phyloP scores from a whole-genome alignment of 1,284 basidiomycete species.

The Ganoderma boninense region DNA sequence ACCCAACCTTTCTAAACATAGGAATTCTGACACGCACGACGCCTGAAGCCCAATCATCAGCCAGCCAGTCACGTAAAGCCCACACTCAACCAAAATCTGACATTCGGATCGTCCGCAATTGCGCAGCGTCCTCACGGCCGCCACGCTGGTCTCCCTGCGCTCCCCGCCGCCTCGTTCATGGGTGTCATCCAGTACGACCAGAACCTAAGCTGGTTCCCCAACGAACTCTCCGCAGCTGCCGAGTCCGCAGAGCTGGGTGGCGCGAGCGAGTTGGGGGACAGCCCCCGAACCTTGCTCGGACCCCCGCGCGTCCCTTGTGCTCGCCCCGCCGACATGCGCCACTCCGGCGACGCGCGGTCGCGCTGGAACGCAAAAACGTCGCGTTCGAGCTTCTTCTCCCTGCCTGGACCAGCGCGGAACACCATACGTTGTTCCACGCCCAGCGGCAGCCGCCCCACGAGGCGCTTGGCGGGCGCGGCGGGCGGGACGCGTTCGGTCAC shows the following conservation, averaged over 20 bases:
- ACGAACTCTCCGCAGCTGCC: neutral
- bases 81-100: neutral
- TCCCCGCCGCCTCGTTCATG: slow-evolving; percentile 11
- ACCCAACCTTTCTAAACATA: neutral
- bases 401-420: neutral
- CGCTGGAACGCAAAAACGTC: slow-evolving; percentile 6
- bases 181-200: slow-evolving; percentile 27
- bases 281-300: neutral
- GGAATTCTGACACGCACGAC: neutral
- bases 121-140: slow-evolving; percentile 12
- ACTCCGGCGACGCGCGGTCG: slow-evolving; percentile 4
- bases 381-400: slow-evolving; percentile 2
- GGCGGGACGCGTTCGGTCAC: slow-evolving; percentile 6
- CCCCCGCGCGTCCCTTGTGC: neutral
- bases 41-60: slow-evolving; percentile 1
- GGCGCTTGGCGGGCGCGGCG: slow-evolving; percentile 7
- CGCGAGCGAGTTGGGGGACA: neutral
- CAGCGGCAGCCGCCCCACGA: slow-evolving; percentile 6
- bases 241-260: neutral
- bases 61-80: neutral
- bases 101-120: neutral
- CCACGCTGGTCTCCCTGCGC: slow-evolving; percentile 13
- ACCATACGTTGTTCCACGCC: neutral
- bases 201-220: slow-evolving; percentile 15
- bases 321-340: neutral